Percentiles rank a stretch among this genome's conserved stretches.
Evolutionary conservation across 2,329 filamentous ascomycete species (phyloP).

Genomic region (Neobulgaria alba): DNA sequence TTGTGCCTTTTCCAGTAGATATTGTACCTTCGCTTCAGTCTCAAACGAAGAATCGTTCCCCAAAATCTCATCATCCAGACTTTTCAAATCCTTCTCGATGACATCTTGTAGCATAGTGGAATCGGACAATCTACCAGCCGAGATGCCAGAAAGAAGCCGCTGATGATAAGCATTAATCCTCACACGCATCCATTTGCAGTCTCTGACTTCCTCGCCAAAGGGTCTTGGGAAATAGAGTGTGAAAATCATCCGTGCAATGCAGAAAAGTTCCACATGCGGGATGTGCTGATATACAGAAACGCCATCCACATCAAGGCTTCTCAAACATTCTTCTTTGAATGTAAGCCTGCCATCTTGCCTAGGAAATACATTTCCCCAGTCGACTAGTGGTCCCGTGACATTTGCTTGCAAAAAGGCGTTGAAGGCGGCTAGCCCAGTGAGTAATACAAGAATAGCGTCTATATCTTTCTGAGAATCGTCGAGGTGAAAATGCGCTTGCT

Average conservation of each 20-base stretch:
- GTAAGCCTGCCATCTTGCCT: constrained; percentile 6
- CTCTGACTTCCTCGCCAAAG: constrained; percentile 15
- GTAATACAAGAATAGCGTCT: constrained; percentile 17
- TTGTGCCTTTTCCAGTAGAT: constrained; percentile 73
- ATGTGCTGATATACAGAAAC: constrained; percentile 79
- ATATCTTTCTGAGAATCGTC: constrained; percentile 2
- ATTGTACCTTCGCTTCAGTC: constrained; percentile 52
- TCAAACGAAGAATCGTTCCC: constrained; percentile 31
- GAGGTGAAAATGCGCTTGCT: constrained; percentile 14
- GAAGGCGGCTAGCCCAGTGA: constrained; percentile 58
- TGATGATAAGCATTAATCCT: constrained; percentile 69
- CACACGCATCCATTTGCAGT: constrained; percentile 42
- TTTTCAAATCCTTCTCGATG: constrained; percentile 51
- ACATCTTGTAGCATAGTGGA: constrained; percentile 48
- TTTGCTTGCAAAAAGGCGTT: constrained; percentile 79
- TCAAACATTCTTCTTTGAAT: constrained; percentile 50
- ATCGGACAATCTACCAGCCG: constrained; percentile 37
- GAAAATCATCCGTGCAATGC: constrained; percentile 53
- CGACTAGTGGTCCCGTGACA: constrained; percentile 77
- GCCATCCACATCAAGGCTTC: constrained; percentile 68
- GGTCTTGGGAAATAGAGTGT: constrained; percentile 27
- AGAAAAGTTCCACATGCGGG: constrained; percentile 75
- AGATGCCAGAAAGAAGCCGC: constrained; percentile 41
- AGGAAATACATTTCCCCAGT: constrained; percentile 35
- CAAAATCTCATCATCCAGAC: constrained; percentile 37